These are phyloP conservation scores for Aureobasidium musti DNA, from an alignment of 2,329 filamentous ascomycete species.

Conservation along the genomic window DNA sequence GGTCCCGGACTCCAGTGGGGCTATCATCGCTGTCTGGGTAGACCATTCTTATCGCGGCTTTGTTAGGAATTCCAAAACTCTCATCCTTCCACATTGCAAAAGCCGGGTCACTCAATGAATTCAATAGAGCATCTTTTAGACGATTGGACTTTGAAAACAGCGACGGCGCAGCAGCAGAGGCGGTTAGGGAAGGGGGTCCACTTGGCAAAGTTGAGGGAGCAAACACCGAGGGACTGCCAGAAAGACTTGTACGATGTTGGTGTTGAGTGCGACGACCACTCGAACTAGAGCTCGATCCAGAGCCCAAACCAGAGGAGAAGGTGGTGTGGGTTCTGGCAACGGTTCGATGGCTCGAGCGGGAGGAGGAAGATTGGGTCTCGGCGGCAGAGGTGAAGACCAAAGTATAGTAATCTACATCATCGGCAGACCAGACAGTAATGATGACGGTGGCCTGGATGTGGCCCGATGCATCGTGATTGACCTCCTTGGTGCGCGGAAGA, in stretches of 20 bases:
- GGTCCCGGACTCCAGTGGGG: conserved; percentile 42
- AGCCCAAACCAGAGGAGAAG: conserved; percentile 44
- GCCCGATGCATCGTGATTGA: conserved; percentile 5
- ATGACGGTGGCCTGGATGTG: conserved; percentile 70
- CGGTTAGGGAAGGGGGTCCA: conserved; percentile 38
- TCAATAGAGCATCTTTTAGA: conserved; percentile 75
- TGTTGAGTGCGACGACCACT: conserved; percentile 31
- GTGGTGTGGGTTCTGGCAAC: conserved; percentile 48
- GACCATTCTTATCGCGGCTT: conserved; percentile 54
- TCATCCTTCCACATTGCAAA: conserved; percentile 81
- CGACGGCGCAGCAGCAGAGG: conserved; percentile 56
- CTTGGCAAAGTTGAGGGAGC: conserved; percentile 34
- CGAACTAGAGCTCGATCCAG: conserved; percentile 43
- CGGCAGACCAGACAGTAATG: conserved; percentile 71
- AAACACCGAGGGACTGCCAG: conserved; percentile 26
- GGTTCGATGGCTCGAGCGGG: conserved; percentile 39
- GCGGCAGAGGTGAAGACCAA: conserved; percentile 69
- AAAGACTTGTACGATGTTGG: conserved; percentile 22
- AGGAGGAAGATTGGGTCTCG: conserved; percentile 26
- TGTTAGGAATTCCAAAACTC: conserved; percentile 72
- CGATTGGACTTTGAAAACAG: conserved; percentile 71
- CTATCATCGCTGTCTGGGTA: conserved; percentile 43
- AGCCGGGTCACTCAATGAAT: conserved; percentile 73
- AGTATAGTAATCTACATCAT: conserved; percentile 69
- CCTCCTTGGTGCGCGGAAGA: conserved; percentile 38